Base-by-base conservation (phyloP, 495 filamentous ascomycete genomes). In the Rhizodiscina lignyota region DNA sequence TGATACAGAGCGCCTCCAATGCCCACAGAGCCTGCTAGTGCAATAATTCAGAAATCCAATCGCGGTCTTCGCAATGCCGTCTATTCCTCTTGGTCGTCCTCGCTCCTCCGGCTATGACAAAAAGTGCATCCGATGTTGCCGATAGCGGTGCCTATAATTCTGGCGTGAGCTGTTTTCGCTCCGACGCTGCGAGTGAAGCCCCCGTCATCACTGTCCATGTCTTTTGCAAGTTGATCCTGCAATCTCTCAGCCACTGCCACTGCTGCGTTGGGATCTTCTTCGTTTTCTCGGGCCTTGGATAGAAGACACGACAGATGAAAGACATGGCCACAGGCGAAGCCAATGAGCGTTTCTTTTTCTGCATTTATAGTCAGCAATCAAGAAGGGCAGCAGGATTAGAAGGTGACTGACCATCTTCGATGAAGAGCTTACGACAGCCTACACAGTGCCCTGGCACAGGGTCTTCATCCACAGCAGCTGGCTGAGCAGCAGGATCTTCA, bases 311-410 rank as follows among this genome's bases (percentile, higher is more conserved):
- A 65, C 4, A 94, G 62, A 44, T 97, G 89, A 56, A 86, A 97
- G 21, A 86, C 68, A 48, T 97, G 86, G 1, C 81, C 77, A 53
- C 89, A 97, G 4, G 81, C 79, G 43, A 94, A 97, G 21, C 81
- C 85, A 5, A 96, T 68, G 5, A 97, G 70, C 5, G 82, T 80
- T 42, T 87, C 74, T 34, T 58, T 64, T 48, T 86, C 80, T 69
- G 48, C 55, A 15, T 11, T 37, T 24, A 36, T 37, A 37, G 34
- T 13, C 29, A 20, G 11, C 13, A 21, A 29, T 16, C 3, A 2
- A 34, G 19, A n/a, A 40, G 12, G 23, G 22, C 41, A 1, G 15
- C 16, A 8, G 17, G 11, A 13, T 8, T 4, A 30, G 13, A 6
- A 18, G 13, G 26, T 27, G 29, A 53, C 53, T 47, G 55, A 70